Base-by-base conservation (phyloP, 768 basidiomycete species). In the Rubroboletus pulcherrimus region DNA sequence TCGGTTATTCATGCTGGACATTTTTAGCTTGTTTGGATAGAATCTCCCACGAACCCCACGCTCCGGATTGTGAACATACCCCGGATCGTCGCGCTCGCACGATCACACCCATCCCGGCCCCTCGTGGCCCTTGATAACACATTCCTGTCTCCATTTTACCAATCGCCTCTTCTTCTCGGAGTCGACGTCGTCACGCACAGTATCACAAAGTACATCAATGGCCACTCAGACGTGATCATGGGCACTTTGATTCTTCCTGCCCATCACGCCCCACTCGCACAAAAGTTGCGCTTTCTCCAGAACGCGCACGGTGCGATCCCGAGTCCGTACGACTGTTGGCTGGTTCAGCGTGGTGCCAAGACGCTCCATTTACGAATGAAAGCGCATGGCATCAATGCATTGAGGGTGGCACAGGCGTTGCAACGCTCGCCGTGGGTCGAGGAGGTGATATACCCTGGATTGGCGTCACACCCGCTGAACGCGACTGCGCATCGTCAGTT, bases 11-110 rank as follows among this genome's bases (percentile, higher is more conserved):
- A 59, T 30, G 24, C 24, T 21, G 37, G 11, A 19, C 7, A 0
- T 30, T 12, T 8, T 7, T 57, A 96, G 91, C 77, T 97, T 10
- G 81, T 99, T 53, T 98, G 94, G 93, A 84, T 97, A 61, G 96
- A 99, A 73, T 79, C 91, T 0, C 96, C 94, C 0, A 98, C 96
- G 4, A 98, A 98, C 75, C 96, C 96, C 0, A 92, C 92, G 1
- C 84, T 98, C 10, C 85, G 90, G 17, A 74, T 98, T 37, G 85
- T 95, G 38, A 89, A 93, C 65, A 86, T 98, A 67, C 71, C 78
- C 1, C 81, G 84, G 51, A 82, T 98, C 60, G 79, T 83, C 26
- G 66, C 78, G 11, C 73, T 96, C 48, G 85, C 86, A 3, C 81
- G 77, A 52, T 75, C 82, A 0, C 85, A 88, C 49, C 80, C 83